Evolutionary conservation across 441 rosid genomes (phyloP), one percentile per base, ranked within the genome.

Genomic region (Eutrema salsugineum): DNA sequence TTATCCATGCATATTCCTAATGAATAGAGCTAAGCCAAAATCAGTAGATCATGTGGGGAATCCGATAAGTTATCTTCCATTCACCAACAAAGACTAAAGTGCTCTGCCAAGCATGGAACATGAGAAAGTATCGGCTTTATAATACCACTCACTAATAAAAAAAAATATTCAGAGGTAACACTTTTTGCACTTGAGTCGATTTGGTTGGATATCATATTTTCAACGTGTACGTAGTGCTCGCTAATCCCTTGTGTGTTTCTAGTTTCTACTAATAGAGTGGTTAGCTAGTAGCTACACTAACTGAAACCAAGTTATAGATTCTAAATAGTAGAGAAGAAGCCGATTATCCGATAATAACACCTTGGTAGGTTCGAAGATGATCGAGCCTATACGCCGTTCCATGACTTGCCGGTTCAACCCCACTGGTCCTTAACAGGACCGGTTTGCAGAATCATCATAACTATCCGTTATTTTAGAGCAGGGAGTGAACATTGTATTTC

Each of bases 361-460:
- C 71, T 53, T 56, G 77, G 71, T 73, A 73, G 77, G 77, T 57
- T 73, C 77, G 77, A 73, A 65, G 60, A 38, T 3, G 53, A 73
- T 65, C 77, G 71, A 57, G 46, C 71, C 77, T 27, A 73, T 38
- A 60, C 53, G 77, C 71, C 71, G 53, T 65, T 56, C 66, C 24
- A 65, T 73, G 77, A 73, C 77, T 73, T 73, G 71, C 77, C 71
- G 77, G 66, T 73, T 65, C 65, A 57, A 57, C 66, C 71, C 40
- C 51, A 64, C 36, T 6, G 33, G n/a, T n/a, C 77, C 27, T 39
- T 28, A 73, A 38, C 65, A 71, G 9, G 16, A 15, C 38, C 8
- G 32, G 39, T 43, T 43, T 20, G 11, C 53, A 62, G 46, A 43
- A 19, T 24, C 64, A 54, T 36, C 40, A 44, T 17, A 63, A 17